Percentiles rank a stretch among this genome's conserved stretches.
Conservation (phyloP, 306 rosid genomes). For the Vicia sativa region DNA sequence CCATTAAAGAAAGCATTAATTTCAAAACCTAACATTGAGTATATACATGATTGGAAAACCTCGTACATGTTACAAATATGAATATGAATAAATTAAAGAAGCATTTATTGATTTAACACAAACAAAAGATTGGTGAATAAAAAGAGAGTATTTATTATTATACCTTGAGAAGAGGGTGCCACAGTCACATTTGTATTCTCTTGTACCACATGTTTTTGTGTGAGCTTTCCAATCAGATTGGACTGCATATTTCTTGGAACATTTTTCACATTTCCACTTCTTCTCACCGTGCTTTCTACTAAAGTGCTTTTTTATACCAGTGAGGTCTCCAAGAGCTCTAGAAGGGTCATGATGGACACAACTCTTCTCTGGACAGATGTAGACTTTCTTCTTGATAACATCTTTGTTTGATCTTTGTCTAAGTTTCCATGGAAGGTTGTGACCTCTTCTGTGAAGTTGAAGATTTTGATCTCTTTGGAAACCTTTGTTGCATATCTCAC, state of each 20-base stretch:
- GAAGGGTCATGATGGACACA: conserved; percentile 89
- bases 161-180: conserved; percentile 96
- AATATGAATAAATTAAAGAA: conserved; percentile 13
- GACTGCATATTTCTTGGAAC: conserved; percentile 94
- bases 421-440: conserved; percentile 94
- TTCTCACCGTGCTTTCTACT: conserved; percentile 96
- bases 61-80: conserved; percentile 31
- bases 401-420: conserved; percentile 75
- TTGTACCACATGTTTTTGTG: conserved; percentile 89
- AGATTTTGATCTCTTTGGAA: conserved; percentile 97
- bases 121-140: conserved; percentile 18
- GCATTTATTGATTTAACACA: conserved; percentile 34
- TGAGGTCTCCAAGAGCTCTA: conserved; percentile 91
- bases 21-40: conserved; percentile 31
- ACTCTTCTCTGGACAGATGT: conserved; percentile 84
- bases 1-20: conserved; percentile 46
- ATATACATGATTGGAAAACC: conserved; percentile 33
- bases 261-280: conserved; percentile 97
- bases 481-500: conserved; percentile 97
- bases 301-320: conserved; percentile 92
- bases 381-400: conserved; percentile 73
- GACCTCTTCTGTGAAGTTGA: conserved; percentile 91
- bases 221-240: conserved; percentile 99
- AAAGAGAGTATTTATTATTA: conserved; percentile 15
- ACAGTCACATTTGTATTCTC: conserved; percentile 95